Evolutionary conservation across 345 rosid species (phyloP).

Genomic region (Euphorbia pulcherrima): DNA sequence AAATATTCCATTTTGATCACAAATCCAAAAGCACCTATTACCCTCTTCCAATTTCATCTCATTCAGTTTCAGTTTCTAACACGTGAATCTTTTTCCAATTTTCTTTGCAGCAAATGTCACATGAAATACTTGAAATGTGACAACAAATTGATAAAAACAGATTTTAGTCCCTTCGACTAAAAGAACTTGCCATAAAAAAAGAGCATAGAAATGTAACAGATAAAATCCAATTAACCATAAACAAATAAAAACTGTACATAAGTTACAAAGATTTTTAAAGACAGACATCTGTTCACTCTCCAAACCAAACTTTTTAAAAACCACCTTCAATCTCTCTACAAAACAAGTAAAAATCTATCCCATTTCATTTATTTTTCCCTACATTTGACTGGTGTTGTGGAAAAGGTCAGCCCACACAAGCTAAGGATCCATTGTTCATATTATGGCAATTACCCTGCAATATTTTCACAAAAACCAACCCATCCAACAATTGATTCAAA

Average conservation of each 20-base stretch:
- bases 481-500: constrained; percentile 26
- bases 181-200: no score
- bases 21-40: no score
- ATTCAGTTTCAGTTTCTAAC: no score
- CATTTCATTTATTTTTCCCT: constrained; percentile 25
- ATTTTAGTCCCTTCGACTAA: no score
- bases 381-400: constrained; percentile 12
- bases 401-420: constrained; percentile 23
- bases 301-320: constrained; percentile 17
- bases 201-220: no score
- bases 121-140: no score
- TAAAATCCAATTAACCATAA: constrained; percentile 15
- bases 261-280: constrained; percentile 30
- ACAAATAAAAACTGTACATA: constrained; percentile 33
- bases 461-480: constrained; percentile 29
- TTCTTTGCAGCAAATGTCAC: no score
- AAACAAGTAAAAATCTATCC: constrained; percentile 19
- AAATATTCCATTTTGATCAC: no score
- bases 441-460: constrained; percentile 12
- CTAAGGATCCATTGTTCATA: constrained; percentile 9
- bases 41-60: no score
- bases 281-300: constrained; percentile 22
- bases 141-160: no score
- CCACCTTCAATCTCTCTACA: no score
- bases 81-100: no score